Percentiles rank a stretch among this genome's conserved stretches.
phyloP scores from a whole-genome alignment of 306 rosid genomes.

The Lagenaria siceraria region DNA sequence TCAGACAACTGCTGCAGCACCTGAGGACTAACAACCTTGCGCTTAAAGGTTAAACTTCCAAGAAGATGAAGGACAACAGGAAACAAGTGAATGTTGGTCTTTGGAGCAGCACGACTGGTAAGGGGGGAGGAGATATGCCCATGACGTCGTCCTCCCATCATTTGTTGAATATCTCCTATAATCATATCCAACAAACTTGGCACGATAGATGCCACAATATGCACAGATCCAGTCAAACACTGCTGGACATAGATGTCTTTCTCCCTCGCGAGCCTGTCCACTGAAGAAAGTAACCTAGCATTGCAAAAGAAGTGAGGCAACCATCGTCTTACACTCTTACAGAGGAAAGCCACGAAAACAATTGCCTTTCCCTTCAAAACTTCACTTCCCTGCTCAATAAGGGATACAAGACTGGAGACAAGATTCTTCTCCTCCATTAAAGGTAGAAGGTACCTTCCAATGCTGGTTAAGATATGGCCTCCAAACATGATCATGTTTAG shows the following conservation, averaged over 20 bases:
- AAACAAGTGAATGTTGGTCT: slow-evolving; percentile 65
- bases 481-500: slow-evolving; percentile 80
- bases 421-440: slow-evolving; percentile 80
- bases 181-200: slow-evolving; percentile 76
- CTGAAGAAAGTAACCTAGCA: slow-evolving; percentile 70
- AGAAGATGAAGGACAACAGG: slow-evolving; percentile 96
- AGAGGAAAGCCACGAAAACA: slow-evolving; percentile 70
- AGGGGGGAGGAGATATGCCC: slow-evolving; percentile 72
- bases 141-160: slow-evolving; percentile 85
- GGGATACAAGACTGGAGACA: slow-evolving; percentile 57
- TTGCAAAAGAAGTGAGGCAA: slow-evolving; percentile 82
- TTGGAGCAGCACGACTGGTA: slow-evolving; percentile 62
- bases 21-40: slow-evolving; percentile 56
- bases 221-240: slow-evolving; percentile 67
- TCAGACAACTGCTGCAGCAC: slow-evolving; percentile 75
- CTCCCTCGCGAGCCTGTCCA: slow-evolving; percentile 84
- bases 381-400: slow-evolving; percentile 88
- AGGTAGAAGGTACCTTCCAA: slow-evolving; percentile 59
- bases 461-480: slow-evolving; percentile 59
- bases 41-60: slow-evolving; percentile 73
- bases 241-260: slow-evolving; percentile 67
- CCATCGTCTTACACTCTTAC: slow-evolving; percentile 85
- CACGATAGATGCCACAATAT: slow-evolving; percentile 56
- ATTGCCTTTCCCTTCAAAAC: slow-evolving; percentile 84
- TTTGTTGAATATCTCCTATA: slow-evolving; percentile 73